Evolutionary conservation across 2,329 filamentous ascomycete genomes (phyloP), one percentile per base, ranked within the genome.

Genomic region (Arthrobotrys sinensis): DNA sequence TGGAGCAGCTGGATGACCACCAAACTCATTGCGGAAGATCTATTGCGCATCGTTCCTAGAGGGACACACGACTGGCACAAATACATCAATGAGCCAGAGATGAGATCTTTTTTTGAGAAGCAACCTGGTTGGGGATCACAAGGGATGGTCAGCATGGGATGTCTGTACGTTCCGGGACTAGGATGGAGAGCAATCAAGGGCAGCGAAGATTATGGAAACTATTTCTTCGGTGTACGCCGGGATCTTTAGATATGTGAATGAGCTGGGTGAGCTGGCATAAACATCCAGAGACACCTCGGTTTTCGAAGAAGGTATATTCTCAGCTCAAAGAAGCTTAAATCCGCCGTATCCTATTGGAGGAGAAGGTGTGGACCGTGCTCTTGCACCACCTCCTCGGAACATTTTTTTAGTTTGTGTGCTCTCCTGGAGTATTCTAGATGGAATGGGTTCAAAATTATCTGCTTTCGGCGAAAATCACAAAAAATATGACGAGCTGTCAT

Each of bases 11-110:
- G 93, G 91, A 85, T 97, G 55, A 94, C 95, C 11, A 99, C 96
- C 1, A 97, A 97, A 82, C 86, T 98, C 24, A 88, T 97, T 80
- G 96, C 96, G 0, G 96, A 99, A 86, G 93, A 96, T 85, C 83
- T 97, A 73, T 82, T 97, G 83, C 88, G 92, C 4, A 93, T 98
- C 79, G 96, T 99, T 71, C 96, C 96, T 8, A 89, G 89, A 80
- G 96, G 96, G 1, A 99, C 96, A 55, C 96, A 99, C 85, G 94
- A 97, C 84, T 99, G 96, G 96, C 88, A 88, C 80, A 97, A 98
- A 86, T 99, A 98, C 85, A 91, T 99, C 81, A 96, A 97, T 83
- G 92, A 93, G 80, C 87, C 89, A 12, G 95, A 98, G 87, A 84
- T 97, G 82, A 86, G 88, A 81, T 85, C 84, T 0, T 87, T 88